These are phyloP conservation scores for Pyracantha coccinea DNA, from an alignment of 331 rosid genomes.

Conservation along the genomic window DNA sequence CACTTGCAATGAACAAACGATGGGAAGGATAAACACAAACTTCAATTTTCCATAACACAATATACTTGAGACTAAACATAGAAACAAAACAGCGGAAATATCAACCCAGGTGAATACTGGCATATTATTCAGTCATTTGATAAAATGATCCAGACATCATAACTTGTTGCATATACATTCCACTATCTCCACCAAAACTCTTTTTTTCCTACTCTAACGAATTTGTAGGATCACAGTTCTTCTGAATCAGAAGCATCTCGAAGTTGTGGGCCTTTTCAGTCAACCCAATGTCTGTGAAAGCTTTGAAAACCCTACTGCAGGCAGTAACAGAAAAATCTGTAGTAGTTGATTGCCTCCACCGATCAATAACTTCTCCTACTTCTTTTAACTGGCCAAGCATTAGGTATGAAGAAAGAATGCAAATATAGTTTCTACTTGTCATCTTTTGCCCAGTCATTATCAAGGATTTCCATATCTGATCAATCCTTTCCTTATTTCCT, in stretches of 20 bases:
- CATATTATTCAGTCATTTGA: neutral
- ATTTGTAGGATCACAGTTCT: conserved; percentile 28
- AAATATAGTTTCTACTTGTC: conserved; percentile 66
- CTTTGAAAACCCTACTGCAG: conserved; percentile 48
- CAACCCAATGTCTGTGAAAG: conserved; percentile 49
- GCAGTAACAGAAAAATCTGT: conserved; percentile 48
- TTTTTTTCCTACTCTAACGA: neutral
- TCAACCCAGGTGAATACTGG: neutral
- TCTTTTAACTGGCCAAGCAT: conserved; percentile 65
- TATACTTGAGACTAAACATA: neutral
- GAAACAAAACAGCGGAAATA: neutral
- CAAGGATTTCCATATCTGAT: conserved; percentile 82
- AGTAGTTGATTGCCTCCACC: conserved; percentile 65
- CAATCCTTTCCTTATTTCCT: conserved; percentile 65
- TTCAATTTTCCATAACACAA: neutral
- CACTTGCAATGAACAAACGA: neutral
- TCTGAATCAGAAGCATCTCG: conserved; percentile 45
- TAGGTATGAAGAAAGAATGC: conserved; percentile 67
- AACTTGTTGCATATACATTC: neutral
- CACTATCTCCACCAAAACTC: neutral
- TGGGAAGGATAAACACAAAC: neutral
- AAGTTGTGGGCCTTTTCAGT: conserved; percentile 42
- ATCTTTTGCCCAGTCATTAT: conserved; percentile 72
- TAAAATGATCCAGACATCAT: neutral
- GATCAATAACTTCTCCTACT: conserved; percentile 67